These are phyloP conservation scores for Ramaria sp. DNA, from an alignment of 768 basidiomycete species.

Conservation along the genomic window DNA sequence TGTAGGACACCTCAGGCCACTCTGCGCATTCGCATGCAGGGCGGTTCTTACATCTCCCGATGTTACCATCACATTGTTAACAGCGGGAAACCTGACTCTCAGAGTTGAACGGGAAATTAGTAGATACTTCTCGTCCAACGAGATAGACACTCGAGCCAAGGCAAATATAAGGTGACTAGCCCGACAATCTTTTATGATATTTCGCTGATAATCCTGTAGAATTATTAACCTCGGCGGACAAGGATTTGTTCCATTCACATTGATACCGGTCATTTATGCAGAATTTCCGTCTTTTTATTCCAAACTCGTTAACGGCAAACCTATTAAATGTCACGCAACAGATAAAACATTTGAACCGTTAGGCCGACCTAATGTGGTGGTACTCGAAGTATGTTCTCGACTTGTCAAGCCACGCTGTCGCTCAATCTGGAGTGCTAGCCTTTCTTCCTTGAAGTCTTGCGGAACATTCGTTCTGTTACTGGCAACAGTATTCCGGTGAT, in stretches of 20 bases:
- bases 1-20: slow-evolving; percentile 6
- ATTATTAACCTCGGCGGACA: not conserved
- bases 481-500: not conserved
- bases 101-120: not conserved
- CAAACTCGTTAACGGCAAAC: not conserved
- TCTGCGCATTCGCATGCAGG: not conserved
- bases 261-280: not conserved
- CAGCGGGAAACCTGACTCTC: not conserved
- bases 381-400: not conserved
- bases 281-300: not conserved
- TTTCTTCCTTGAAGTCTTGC: not conserved
- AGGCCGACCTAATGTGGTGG: not conserved
- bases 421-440: not conserved
- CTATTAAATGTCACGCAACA: not conserved
- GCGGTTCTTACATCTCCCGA: not conserved
- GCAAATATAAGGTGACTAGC: not conserved
- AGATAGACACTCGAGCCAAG: not conserved
- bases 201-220: not conserved
- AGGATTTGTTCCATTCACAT: not conserved
- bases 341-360: not conserved
- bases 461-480: not conserved
- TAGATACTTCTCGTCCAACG: not conserved
- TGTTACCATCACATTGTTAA: not conserved
- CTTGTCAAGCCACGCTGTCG: not conserved
- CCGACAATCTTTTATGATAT: not conserved